phyloP scores from a whole-genome alignment of 371 early-diverging fungal genomes.

The Mucor saturninus region DNA sequence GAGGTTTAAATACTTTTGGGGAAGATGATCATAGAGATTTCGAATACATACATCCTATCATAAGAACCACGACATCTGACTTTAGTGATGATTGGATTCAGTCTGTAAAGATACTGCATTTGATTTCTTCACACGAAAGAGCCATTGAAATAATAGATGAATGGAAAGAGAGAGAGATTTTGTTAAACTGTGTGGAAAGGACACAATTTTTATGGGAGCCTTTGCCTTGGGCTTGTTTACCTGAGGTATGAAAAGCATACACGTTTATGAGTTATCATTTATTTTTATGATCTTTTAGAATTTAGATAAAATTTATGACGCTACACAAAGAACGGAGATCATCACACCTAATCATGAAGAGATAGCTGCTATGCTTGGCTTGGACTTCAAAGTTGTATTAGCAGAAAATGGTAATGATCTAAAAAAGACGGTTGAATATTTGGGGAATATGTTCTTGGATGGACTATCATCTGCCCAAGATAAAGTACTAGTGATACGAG shows the following conservation, averaged over 20 bases:
- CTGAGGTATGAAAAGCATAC: constrained; percentile 31
- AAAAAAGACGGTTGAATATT: constrained; percentile 15
- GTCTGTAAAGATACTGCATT: constrained; percentile 37
- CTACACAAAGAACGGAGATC: constrained; percentile 18
- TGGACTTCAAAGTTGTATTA: constrained; percentile 3
- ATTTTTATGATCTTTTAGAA: constrained; percentile 6
- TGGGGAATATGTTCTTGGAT: constrained; percentile 9
- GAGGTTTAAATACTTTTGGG: constrained; percentile 50
- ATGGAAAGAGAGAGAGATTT: constrained; percentile 35
- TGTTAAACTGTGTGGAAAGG: not conserved
- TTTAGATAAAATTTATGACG: constrained; percentile 13
- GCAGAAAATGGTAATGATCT: constrained; percentile 8
- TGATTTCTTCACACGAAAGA: constrained; percentile 48
- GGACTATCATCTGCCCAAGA: not conserved
- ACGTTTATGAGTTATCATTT: not conserved
- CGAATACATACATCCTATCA: constrained; percentile 51
- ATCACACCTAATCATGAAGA: constrained; percentile 44
- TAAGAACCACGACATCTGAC: constrained; percentile 39
- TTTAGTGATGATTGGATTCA: constrained; percentile 47
- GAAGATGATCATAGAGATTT: constrained; percentile 52
- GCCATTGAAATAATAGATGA: constrained; percentile 38
- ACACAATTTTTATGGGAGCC: constrained; percentile 54
- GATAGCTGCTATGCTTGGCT: constrained; percentile 26
- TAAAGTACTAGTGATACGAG: constrained; percentile 30
- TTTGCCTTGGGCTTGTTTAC: constrained; percentile 46